Evolutionary conservation across 192 early-diverging fungal species (phyloP).

Genomic region (Haplosporangium gracile): DNA sequence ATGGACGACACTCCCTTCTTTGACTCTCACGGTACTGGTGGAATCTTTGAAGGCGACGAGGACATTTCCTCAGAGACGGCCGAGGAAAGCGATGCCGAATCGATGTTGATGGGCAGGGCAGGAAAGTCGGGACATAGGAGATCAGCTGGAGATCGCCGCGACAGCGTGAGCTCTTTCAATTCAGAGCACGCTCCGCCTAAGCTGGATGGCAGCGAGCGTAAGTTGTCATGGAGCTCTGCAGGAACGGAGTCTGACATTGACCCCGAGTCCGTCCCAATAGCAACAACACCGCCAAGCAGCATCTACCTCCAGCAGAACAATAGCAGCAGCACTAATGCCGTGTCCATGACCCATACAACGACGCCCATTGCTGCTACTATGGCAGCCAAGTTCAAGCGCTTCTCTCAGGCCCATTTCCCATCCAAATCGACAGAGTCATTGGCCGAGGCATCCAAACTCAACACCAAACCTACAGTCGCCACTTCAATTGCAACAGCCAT

Average conservation of each 20-base stretch:
- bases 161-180: conserved; percentile 42
- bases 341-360: background rate
- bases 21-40: conserved; percentile 69
- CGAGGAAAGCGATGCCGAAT: conserved; percentile 45
- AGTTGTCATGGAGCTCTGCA: conserved; percentile 44
- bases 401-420: conserved; percentile 50
- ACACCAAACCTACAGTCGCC: conserved; percentile 46
- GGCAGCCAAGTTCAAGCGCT: conserved; percentile 52
- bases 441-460: conserved; percentile 29
- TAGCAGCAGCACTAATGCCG: conserved; percentile 25
- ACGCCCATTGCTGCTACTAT: conserved; percentile 26
- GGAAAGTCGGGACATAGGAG: conserved; percentile 17
- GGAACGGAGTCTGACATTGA: conserved; percentile 44
- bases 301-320: conserved; percentile 29
- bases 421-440: conserved; percentile 22
- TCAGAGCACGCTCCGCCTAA: conserved; percentile 23
- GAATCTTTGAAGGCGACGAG: conserved; percentile 67
- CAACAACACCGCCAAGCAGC: conserved; percentile 9
- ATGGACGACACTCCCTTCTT: conserved; percentile 94
- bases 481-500: conserved; percentile 47
- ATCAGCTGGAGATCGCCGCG: conserved; percentile 15
- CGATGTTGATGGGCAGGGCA: background rate
- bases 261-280: conserved; percentile 7
- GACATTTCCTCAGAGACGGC: conserved; percentile 19
- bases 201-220: background rate